These are phyloP conservation scores for Colletotrichum echinochloae DNA, from an alignment of 2,329 filamentous ascomycete species.

Conservation along the genomic window DNA sequence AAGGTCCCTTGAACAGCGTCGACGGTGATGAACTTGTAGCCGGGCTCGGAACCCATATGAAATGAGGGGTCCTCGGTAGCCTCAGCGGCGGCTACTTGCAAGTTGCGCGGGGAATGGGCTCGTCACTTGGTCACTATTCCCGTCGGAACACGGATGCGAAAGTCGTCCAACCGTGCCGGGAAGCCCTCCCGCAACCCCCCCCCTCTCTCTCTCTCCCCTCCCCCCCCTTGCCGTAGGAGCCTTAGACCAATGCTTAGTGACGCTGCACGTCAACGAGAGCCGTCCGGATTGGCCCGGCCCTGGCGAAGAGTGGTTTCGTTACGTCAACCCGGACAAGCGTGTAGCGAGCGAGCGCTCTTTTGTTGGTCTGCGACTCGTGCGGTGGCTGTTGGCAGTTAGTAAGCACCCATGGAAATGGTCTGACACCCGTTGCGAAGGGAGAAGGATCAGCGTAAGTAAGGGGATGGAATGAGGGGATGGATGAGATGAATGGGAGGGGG, in stretches of 20 bases:
- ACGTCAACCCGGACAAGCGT: background rate
- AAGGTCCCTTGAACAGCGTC: slow-evolving; percentile 13
- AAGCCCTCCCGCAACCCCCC: background rate
- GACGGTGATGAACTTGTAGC: slow-evolving; percentile 39
- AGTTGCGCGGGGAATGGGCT: background rate
- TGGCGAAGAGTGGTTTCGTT: background rate
- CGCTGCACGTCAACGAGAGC: background rate
- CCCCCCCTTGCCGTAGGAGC: too few species aligned
- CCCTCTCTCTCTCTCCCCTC: too few species aligned
- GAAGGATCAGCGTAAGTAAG: slow-evolving; percentile 1
- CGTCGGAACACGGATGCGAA: too few species aligned
- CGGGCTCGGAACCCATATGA: slow-evolving; percentile 23
- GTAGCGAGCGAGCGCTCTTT: background rate
- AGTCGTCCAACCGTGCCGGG: background rate
- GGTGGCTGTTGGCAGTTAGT: slow-evolving; percentile 15
- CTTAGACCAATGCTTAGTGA: background rate
- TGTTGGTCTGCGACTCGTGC: background rate
- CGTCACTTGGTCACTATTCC: background rate
- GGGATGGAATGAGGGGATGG: background rate
- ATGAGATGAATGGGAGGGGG: background rate
- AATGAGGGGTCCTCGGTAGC: background rate
- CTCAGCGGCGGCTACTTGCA: background rate
- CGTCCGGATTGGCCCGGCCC: background rate
- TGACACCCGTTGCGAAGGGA: background rate
- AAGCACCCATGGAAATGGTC: slow-evolving; percentile 14